Evolutionary conservation across 169 alveolate species (phyloP).

Genomic region (Neospora caninum): DNA sequence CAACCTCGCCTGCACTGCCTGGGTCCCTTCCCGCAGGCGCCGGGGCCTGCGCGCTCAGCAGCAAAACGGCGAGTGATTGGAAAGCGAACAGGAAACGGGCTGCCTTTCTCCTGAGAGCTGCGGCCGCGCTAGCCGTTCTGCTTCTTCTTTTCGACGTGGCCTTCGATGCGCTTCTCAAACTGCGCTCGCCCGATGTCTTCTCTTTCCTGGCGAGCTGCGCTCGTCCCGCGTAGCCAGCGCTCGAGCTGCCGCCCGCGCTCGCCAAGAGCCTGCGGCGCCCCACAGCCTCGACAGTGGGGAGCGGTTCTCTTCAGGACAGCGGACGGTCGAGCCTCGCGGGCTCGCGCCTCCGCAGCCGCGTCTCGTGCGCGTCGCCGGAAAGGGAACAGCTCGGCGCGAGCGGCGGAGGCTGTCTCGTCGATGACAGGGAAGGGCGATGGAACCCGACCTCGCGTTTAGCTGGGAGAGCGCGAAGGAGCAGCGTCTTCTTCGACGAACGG

Average conservation of each 20-base stretch:
- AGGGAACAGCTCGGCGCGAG: not conserved
- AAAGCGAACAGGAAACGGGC: not conserved
- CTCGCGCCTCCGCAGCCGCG: not conserved
- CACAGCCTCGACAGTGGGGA: not conserved
- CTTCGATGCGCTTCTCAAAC: not conserved
- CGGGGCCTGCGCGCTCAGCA: too few relatives aligned
- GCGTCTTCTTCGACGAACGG: too few relatives aligned
- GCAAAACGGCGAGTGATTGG: too few relatives aligned
- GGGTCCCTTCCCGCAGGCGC: too few relatives aligned
- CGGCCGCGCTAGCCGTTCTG: not conserved
- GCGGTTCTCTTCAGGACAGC: not conserved
- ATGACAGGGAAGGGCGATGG: too few relatives aligned
- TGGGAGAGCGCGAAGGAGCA: too few relatives aligned
- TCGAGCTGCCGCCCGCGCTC: not conserved
- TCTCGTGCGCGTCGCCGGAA: not conserved
- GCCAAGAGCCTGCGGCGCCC: not conserved
- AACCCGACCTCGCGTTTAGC: too few relatives aligned
- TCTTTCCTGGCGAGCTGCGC: not conserved
- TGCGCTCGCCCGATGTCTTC: slow-evolving; percentile 10
- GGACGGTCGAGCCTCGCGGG: not conserved
- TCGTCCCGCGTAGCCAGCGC: not conserved
- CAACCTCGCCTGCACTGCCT: too few relatives aligned
- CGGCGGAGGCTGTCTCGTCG: not conserved
- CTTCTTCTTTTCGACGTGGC: not conserved
- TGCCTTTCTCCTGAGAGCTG: not conserved